Conservation (phyloP, 139 green algal genomes). For the Chlamydomonas eustigma region DNA sequence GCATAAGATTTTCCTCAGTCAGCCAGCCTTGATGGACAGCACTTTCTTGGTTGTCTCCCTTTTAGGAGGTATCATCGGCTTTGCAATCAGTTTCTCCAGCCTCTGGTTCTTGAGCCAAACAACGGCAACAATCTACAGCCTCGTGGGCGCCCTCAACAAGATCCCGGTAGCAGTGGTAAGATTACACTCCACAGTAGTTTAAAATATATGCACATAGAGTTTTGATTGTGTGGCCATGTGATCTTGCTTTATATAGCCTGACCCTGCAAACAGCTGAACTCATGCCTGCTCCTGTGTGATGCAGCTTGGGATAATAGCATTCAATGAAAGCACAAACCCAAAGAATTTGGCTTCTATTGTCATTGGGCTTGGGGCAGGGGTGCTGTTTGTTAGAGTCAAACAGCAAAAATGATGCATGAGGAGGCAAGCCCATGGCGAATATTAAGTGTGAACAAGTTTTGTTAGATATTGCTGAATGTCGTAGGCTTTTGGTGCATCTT, state of each 20-base stretch:
- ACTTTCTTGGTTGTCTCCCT: constrained; percentile 25
- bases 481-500: too few relatives aligned
- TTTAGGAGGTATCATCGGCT: constrained; percentile 39
- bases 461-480: too few relatives aligned
- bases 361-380: constrained; percentile 70
- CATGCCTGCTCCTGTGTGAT: too few relatives aligned
- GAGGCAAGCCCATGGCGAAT: too few relatives aligned
- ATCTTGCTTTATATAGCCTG: too few relatives aligned
- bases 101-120: constrained; percentile 90
- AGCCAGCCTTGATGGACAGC: constrained; percentile 40
- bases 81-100: constrained; percentile 72
- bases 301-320: constrained; percentile 5
- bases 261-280: too few relatives aligned
- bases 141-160: constrained; percentile 91
- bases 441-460: too few relatives aligned
- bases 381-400: constrained; percentile 68
- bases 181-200: too few relatives aligned
- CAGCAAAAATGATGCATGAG: not conserved
- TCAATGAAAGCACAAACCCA: constrained; percentile 37
- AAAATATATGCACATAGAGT: too few relatives aligned
- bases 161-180: constrained; percentile 74
- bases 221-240: too few relatives aligned
- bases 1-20: constrained; percentile 20
- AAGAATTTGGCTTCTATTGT: constrained; percentile 77
- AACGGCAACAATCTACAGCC: constrained; percentile 84